Percentiles rank a stretch among this genome's conserved stretches.
phyloP scores from a whole-genome alignment of 116 monocot genomes.

The Iris pallida region DNA sequence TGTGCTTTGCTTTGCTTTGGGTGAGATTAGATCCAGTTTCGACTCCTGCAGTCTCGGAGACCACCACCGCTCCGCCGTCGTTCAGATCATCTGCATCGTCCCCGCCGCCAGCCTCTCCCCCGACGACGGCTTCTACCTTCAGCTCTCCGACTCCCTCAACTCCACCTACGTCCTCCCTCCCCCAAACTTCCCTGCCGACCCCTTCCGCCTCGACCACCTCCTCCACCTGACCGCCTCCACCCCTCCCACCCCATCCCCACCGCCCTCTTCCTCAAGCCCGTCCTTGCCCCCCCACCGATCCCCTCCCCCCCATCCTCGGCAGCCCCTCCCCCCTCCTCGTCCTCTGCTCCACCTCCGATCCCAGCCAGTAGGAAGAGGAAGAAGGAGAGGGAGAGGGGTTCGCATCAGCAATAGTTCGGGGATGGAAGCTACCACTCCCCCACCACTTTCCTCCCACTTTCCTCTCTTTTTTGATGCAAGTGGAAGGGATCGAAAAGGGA shows the following conservation, averaged over 20 bases:
- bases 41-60: constrained; percentile 41
- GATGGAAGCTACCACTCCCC: too few species aligned
- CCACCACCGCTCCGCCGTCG: constrained; percentile 74
- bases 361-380: too few species aligned
- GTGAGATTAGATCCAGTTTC: too few species aligned
- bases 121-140: constrained; percentile 65
- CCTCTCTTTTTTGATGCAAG: too few species aligned
- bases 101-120: constrained; percentile 62
- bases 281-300: constrained; percentile 16
- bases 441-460: too few species aligned
- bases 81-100: constrained; percentile 76
- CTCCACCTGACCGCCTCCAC: constrained; percentile 70
- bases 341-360: background rate
- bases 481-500: too few species aligned
- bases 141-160: constrained; percentile 83
- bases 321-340: background rate
- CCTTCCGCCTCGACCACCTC: constrained; percentile 67
- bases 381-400: too few species aligned
- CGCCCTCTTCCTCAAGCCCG: constrained; percentile 14
- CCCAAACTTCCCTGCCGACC: constrained; percentile 41
- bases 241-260: constrained; percentile 55
- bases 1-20: too few species aligned
- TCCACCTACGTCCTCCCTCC: constrained; percentile 66
- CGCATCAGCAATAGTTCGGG: too few species aligned
- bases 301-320: background rate